Evolutionary conservation across 192 early-diverging fungal species (phyloP).

Genomic region (Dispira parvispora): DNA sequence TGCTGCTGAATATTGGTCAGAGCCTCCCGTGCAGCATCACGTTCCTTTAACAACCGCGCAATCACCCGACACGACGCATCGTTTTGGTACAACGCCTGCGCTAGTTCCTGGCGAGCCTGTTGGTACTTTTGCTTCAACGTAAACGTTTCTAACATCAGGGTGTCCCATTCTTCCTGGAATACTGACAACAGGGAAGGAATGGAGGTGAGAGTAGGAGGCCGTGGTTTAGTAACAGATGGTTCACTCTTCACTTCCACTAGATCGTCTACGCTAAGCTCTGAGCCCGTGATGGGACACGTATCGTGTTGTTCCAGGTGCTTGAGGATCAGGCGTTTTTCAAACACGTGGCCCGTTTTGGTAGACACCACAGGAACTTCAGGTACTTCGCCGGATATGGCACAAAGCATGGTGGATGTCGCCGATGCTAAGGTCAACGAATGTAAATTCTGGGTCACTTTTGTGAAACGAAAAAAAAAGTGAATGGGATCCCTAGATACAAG

Average conservation of each 20-base stretch:
- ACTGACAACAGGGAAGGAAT: slow-evolving; percentile 73
- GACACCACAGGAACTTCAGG: slow-evolving; percentile 81
- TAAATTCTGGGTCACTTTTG: no score
- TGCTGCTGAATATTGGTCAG: slow-evolving; percentile 10
- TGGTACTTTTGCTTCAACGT: slow-evolving; percentile 84
- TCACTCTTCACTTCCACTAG: slow-evolving; percentile 46
- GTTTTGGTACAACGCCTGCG: slow-evolving; percentile 87
- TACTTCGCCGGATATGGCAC: slow-evolving; percentile 78
- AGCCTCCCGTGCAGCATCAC: slow-evolving; percentile 73
- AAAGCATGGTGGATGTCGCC: background rate
- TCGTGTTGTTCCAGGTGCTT: slow-evolving; percentile 76
- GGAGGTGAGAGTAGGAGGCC: slow-evolving; percentile 78
- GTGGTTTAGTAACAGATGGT: slow-evolving; percentile 48
- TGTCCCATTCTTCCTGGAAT: slow-evolving; percentile 95
- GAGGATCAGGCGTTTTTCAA: slow-evolving; percentile 70
- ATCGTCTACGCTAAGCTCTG: slow-evolving; percentile 51
- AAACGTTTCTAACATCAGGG: slow-evolving; percentile 88
- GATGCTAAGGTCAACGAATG: no score
- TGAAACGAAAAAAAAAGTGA: no score
- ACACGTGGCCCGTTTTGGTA: slow-evolving; percentile 65
- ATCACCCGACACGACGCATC: slow-evolving; percentile 93
- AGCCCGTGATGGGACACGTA: slow-evolving; percentile 64
- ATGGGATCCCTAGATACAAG: no score
- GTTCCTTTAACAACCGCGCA: slow-evolving; percentile 76
- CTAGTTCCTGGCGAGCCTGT: slow-evolving; percentile 78